Evolutionary conservation across 176 grass and related monocot genomes (phyloP).

Genomic region (Oryza meyeriana): DNA sequence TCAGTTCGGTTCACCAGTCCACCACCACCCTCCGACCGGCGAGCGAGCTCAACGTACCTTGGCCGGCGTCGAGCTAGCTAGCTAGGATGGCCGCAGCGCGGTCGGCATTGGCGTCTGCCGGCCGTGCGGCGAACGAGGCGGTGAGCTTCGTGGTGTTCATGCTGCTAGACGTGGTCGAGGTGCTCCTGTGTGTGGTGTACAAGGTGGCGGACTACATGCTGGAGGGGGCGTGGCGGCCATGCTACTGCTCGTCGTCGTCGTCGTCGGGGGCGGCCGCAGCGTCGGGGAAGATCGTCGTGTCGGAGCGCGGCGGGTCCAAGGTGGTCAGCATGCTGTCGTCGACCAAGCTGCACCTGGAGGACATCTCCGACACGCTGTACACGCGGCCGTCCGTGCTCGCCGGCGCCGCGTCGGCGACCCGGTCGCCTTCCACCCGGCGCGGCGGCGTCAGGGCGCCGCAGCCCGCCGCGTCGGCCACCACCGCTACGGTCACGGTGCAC

Average conservation of each 20-base stretch:
- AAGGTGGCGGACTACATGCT: constrained; percentile 73
- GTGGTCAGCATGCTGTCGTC: constrained; percentile 71
- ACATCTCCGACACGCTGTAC: constrained; percentile 98
- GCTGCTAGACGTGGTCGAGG: constrained; percentile 71
- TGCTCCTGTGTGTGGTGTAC: constrained; percentile 70
- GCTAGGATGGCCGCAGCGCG: constrained; percentile 32
- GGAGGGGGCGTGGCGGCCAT: constrained; percentile 85
- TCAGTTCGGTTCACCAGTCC: not conserved
- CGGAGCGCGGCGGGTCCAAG: constrained; percentile 82
- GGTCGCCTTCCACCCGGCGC: not conserved
- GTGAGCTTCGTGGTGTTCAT: constrained; percentile 83
- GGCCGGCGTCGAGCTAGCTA: too few relatives aligned
- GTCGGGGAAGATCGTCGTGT: constrained; percentile 73
- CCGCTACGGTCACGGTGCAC: constrained; percentile 57
- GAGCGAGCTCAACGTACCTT: not conserved
- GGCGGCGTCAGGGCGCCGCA: constrained; percentile 2
- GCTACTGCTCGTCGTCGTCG: constrained; percentile 71
- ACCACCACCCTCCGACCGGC: not conserved
- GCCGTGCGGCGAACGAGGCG: constrained; percentile 62
- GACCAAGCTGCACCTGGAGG: constrained; percentile 82
- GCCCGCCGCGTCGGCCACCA: too few relatives aligned
- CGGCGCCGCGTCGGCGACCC: not conserved
- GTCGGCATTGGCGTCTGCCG: constrained; percentile 61
- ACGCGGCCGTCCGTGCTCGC: constrained; percentile 62
- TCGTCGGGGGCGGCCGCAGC: constrained; percentile 22